phyloP scores from a whole-genome alignment of 2,329 filamentous ascomycete genomes.

The Cercospora zeina region DNA sequence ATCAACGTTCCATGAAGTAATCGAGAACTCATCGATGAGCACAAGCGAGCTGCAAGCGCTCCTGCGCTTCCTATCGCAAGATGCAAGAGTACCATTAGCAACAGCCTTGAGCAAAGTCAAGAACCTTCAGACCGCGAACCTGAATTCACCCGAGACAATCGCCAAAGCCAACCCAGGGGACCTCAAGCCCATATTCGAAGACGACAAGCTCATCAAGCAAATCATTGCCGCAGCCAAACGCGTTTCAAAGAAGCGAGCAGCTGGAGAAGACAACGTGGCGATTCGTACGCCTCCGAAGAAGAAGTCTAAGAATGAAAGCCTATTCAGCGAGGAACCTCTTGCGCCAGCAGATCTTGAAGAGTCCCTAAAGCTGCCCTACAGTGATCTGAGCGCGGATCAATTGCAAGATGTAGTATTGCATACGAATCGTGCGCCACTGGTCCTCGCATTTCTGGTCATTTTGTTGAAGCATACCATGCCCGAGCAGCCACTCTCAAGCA shows the following conservation, averaged over 20 bases:
- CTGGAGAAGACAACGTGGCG: slow-evolving; percentile 40
- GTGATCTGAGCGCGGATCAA: slow-evolving; percentile 58
- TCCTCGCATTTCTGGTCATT: slow-evolving; percentile 76
- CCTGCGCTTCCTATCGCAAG: slow-evolving; percentile 59
- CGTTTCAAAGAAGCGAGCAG: slow-evolving; percentile 55
- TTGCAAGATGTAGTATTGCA: slow-evolving; percentile 61
- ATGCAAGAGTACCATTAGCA: slow-evolving; percentile 58
- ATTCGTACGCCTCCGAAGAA: slow-evolving; percentile 43
- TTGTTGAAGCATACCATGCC: slow-evolving; percentile 79
- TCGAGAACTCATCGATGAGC: slow-evolving; percentile 14
- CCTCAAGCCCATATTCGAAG: slow-evolving; percentile 49
- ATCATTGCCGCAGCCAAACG: slow-evolving; percentile 59
- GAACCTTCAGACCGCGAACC: slow-evolving; percentile 53
- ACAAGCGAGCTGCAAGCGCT: slow-evolving; percentile 42
- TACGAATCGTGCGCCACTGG: slow-evolving; percentile 79
- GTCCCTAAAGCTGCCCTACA: slow-evolving; percentile 59
- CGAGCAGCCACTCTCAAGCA: slow-evolving; percentile 79
- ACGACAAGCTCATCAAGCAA: slow-evolving; percentile 59
- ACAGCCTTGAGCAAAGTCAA: slow-evolving; percentile 57
- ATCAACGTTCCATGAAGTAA: background rate
- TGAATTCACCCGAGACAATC: slow-evolving; percentile 51
- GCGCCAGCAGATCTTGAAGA: slow-evolving; percentile 61
- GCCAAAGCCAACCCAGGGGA: slow-evolving; percentile 50
- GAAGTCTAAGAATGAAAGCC: slow-evolving; percentile 35
- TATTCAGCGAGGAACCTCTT: slow-evolving; percentile 34